Conservation (phyloP, 495 filamentous ascomycete species). For the Extremus antarcticus region DNA sequence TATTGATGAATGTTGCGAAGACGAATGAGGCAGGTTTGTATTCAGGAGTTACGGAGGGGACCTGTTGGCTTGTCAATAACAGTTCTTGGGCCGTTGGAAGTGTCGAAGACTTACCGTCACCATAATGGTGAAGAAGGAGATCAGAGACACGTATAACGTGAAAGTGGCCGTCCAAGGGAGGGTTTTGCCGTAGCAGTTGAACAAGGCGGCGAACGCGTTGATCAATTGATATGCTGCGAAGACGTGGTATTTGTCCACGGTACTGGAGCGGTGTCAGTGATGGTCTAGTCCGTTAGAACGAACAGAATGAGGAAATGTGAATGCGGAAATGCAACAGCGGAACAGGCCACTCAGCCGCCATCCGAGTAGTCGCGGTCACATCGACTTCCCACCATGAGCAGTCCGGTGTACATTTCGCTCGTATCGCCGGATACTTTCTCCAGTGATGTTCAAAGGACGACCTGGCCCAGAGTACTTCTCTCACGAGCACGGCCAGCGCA, state of each 20-base stretch:
- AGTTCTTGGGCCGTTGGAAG: background rate
- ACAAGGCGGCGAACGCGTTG: conserved; percentile 47
- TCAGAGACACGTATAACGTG: conserved; percentile 39
- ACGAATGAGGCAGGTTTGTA: conserved; percentile 48
- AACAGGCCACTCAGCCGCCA: background rate
- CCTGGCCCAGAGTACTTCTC: too few relatives aligned
- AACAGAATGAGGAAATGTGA: too few relatives aligned
- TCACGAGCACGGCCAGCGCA: too few relatives aligned
- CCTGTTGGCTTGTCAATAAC: background rate
- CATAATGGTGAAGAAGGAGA: conserved; percentile 40
- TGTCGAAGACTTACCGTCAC: conserved; percentile 32
- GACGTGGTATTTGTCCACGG: conserved; percentile 45
- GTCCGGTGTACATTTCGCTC: too few relatives aligned
- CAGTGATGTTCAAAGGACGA: too few relatives aligned
- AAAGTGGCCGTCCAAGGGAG: conserved; percentile 41
- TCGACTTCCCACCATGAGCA: too few relatives aligned
- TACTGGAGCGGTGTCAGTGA: conserved; percentile 24
- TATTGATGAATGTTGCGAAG: conserved; percentile 51
- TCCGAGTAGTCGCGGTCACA: too few relatives aligned
- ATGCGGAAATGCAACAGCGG: too few relatives aligned
- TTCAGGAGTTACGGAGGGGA: conserved; percentile 43
- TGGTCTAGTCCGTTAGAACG: too few relatives aligned
- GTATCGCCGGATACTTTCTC: too few relatives aligned
- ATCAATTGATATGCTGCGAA: conserved; percentile 39
- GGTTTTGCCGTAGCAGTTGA: conserved; percentile 47